Evolutionary conservation across 192 early-diverging fungal species (phyloP), one percentile per base, ranked within the genome.

Genomic region (Coemansia sp.): DNA sequence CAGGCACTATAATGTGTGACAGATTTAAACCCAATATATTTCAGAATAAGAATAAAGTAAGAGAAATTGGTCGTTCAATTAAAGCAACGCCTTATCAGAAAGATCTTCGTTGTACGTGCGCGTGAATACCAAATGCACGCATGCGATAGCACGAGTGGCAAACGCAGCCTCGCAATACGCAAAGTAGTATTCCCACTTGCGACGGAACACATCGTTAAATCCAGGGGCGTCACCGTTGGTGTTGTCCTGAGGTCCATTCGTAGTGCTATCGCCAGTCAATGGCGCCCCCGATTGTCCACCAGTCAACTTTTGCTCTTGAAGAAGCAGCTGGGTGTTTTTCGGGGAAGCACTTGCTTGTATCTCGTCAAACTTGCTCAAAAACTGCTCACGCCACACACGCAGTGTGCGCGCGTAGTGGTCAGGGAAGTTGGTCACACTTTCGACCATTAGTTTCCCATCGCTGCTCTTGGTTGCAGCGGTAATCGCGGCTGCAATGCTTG

Each of bases 121-220:
- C 1, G 67, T 60, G 35, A 83, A 72, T 12, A 82, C 67, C 9
- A 87, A 48, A 38, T 83, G 82, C 0, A 73, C 33, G 25, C 79
- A 73, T 9, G 82, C 85, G 14, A 89, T 71, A 4, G 81, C 83
- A 25, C 85, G 70, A 2, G 81, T 81, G 18, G 75, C 77, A 67
- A 88, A 90, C 0, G 86, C 89, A 29, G 82, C 87, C 58, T 89
- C 87, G 60, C 89, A 90, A 73, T 86, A 90, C 6, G 86, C 83
- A 74, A 90, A 89, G 64, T 90, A 90, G 58, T 81, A 90, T 60
- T 87, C 86, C 83, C 84, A 90, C 65, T 86, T 87, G 43, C 87
- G 76, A 49, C 67, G 70, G 54, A 90, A 90, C 42, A 79, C 77
- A 33, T 75, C 63, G 45, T 80, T 71, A 67, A 84, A 87, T 19